phyloP scores from a whole-genome alignment of 106 monocot species.

The Dendrobium nobile region DNA sequence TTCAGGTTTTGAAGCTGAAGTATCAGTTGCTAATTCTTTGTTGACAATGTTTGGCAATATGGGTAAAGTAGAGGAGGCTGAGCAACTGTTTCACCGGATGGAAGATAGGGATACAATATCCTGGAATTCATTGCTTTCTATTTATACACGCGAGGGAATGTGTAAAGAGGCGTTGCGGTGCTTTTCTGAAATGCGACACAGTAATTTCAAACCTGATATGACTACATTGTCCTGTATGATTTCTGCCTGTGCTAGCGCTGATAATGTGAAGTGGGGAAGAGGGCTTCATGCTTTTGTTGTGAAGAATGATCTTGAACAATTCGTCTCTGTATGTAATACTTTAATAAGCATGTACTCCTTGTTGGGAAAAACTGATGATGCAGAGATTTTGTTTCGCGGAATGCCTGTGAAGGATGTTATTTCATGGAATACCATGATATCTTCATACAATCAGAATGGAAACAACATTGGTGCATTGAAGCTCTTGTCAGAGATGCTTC shows the following conservation, averaged over 20 bases:
- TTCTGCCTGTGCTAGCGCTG: slow-evolving; percentile 32
- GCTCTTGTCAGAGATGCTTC: slow-evolving; percentile 34
- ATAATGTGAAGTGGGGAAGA: slow-evolving; percentile 42
- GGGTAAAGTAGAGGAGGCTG: slow-evolving; percentile 39
- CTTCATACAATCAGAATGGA: slow-evolving; percentile 43
- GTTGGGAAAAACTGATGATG: slow-evolving; percentile 32
- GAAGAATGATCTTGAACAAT: slow-evolving; percentile 35
- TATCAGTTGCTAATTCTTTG: slow-evolving; percentile 71
- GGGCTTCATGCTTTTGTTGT: slow-evolving; percentile 51
- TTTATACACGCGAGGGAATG: slow-evolving; percentile 49
- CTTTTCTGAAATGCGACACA: slow-evolving; percentile 49
- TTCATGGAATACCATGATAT: slow-evolving; percentile 79
- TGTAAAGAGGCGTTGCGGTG: slow-evolving; percentile 34
- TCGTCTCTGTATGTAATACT: slow-evolving; percentile 50
- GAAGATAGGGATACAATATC: slow-evolving; percentile 51
- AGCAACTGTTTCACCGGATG: slow-evolving; percentile 49
- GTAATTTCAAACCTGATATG: slow-evolving; percentile 36
- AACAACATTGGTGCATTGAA: slow-evolving; percentile 26
- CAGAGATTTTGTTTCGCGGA: slow-evolving; percentile 40
- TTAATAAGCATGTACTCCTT: slow-evolving; percentile 64
- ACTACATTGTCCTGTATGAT: slow-evolving; percentile 75
- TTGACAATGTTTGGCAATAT: slow-evolving; percentile 51
- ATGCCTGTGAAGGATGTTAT: slow-evolving; percentile 67
- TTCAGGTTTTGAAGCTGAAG: slow-evolving; percentile 49
- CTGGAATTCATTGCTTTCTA: slow-evolving; percentile 81